Base-by-base conservation (phyloP, 495 filamentous ascomycete genomes). In the Pyrenula massariospora region DNA sequence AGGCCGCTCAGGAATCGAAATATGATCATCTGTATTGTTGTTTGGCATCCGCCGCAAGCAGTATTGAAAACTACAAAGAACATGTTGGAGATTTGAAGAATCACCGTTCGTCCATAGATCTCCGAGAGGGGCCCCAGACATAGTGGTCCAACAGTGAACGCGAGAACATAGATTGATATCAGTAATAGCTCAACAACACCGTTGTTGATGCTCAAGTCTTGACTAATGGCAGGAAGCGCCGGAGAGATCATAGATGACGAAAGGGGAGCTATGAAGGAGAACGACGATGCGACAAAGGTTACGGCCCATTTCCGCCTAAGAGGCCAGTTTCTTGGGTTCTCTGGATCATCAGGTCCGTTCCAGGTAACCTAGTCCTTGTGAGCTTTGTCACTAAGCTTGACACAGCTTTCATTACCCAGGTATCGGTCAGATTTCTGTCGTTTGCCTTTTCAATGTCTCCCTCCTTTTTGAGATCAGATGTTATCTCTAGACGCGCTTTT, bases 221-320 rank as follows among this genome's bases (percentile, higher is more conserved):
- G 53, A 42, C 72, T 68, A 48, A 88, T 77, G 2, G 71, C 65
- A 15, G 58, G 58, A 1, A 88, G 68, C 0, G 83, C 81, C 0
- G 88, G 88, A 2, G 87, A 80, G 20, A 91, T 80, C 77, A 91
- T 89, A 51, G 82, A 82, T 15, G 81, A 85, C 2, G 82, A 83
- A 0, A 84, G 71, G 0, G 73, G 69, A 5, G 68, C 70, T 12
- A 75, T 79, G 59, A 88, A 75, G 0, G 80, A 84, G 63, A 78
- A 77, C 3, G 70, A 64, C 0, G 77, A 75, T 22, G 79, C 75
- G 21, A 77, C 72, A 25, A 77, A 59, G 0, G 80, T 83, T 1
- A 79, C 79, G 0, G 74, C 70, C 86, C 86, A 90, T 68, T 87
- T 87, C 52, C 74, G 71, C 15, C 58, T 63, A 2, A 60, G 65